Conservation (phyloP, 306 rosid genomes). For the Vicia villosa region DNA sequence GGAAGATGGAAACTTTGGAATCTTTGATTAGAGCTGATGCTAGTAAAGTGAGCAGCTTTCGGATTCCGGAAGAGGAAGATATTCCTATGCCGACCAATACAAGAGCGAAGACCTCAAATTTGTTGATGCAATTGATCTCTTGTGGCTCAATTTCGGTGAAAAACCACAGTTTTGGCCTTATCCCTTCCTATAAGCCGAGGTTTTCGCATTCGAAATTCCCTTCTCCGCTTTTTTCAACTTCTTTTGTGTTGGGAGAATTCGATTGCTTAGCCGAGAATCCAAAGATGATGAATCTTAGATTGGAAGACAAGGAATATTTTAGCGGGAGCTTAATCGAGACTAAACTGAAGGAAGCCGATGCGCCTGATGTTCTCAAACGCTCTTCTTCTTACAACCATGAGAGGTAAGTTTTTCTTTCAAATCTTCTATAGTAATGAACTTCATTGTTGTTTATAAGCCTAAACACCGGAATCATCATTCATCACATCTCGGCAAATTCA, state of each 20-base stretch:
- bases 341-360: conserved; percentile 65
- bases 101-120: conserved; percentile 75
- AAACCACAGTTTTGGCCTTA: conserved; percentile 85
- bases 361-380: conserved; percentile 66
- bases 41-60: conserved; percentile 82
- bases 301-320: conserved; percentile 94
- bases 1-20: conserved; percentile 86
- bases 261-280: conserved; percentile 82
- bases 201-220: conserved; percentile 79
- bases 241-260: conserved; percentile 75
- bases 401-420: conserved; percentile 54
- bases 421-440: neutral
- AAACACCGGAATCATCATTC: conserved; percentile 14
- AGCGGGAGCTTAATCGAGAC: conserved; percentile 96
- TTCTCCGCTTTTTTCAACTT: conserved; percentile 76
- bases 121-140: conserved; percentile 90
- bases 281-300: conserved; percentile 67
- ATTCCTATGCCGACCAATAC: conserved; percentile 64
- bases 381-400: conserved; percentile 91
- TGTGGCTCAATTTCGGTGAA: conserved; percentile 97
- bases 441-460: neutral
- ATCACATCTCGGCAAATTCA: conserved; percentile 17
- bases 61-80: conserved; percentile 80
- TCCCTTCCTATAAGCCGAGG: conserved; percentile 82
- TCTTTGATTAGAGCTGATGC: conserved; percentile 93